Base-by-base conservation (phyloP, 2,329 filamentous ascomycete species). In the Aspergillus flavus region DNA sequence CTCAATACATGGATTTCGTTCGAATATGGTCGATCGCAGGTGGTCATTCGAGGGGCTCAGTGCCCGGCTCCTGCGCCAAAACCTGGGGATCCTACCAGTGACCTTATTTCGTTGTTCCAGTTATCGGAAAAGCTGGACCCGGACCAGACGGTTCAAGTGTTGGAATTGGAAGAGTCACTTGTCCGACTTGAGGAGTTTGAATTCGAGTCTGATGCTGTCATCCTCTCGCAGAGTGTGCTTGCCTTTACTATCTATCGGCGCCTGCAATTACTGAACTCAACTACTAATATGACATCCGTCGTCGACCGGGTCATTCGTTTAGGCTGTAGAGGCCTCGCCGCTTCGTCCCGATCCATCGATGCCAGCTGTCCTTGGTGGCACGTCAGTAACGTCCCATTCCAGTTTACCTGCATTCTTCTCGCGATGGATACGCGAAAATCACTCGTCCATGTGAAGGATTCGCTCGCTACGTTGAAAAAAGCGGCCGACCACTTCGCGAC, bases 351-450 rank as follows among this genome's bases (percentile, higher is more conserved):
- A 12, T 30, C 48, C 12, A 39, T 64, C 59, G 26, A 45, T 36
- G 26, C 36, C 16, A 36, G 52, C 14, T 59, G 45, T 6, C 66
- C 66, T 6, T 69, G 67, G 67, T 69, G 67, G 64, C 66, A 69
- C 32, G 54, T 64, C n/a, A n/a, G 64, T 39, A 69, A 68, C 26
- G 58, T 68, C n/a, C 67, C 67, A 6, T 69, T 69, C 30, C 66
- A 69, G 45, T 43, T 64, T 1, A 46, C 66, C 26, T 66, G 64
- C 12, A 53, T 64, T 12, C 39, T 64, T 12, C 55, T 68, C 10
- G 62, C 64, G 2, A 66, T 65, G 19, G 66, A 68, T 54, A 62
- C 62, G 4, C 16, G 43, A 14, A 59, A 64, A 39, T 66, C 70
- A 1, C 64, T 69, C 30, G 28, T 28, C 6, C 48, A 50, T 12